phyloP scores from a whole-genome alignment of 345 rosid genomes.

The Ceriops zippeliana region DNA sequence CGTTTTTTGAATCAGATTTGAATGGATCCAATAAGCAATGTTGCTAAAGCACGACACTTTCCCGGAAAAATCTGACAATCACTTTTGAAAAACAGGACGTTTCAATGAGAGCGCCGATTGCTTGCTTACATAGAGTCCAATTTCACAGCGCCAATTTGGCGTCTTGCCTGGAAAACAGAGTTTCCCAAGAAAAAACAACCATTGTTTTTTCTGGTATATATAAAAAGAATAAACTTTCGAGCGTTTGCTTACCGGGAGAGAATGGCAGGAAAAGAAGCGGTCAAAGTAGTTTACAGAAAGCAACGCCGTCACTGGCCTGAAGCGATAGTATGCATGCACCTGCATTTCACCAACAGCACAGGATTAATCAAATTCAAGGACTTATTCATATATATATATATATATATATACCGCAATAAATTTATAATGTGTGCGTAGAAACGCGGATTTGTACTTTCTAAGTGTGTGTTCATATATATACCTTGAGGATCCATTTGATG shows the following conservation, averaged over 20 bases:
- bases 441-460: no score
- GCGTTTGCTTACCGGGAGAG: conserved; percentile 35
- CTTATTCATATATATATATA: no score
- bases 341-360: conserved; percentile 22
- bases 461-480: not conserved
- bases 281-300: conserved; percentile 59
- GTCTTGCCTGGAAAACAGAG: no score
- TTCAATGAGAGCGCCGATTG: no score
- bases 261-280: conserved; percentile 54
- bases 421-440: no score
- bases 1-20: no score
- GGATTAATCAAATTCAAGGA: not conserved
- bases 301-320: conserved; percentile 46
- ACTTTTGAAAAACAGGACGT: not conserved
- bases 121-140: no score
- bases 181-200: no score
- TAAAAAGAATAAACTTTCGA: no score
- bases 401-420: not conserved
- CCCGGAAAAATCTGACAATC: conserved; percentile 12
- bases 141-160: no score
- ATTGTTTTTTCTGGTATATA: no score
- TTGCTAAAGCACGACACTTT: not conserved
- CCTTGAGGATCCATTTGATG: conserved; percentile 66
- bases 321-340: conserved; percentile 48
- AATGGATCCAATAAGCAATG: not conserved